A percentile compares a stretch with the other conserved stretches of the same genome.
phyloP scores from a whole-genome alignment of 2,329 filamentous ascomycete genomes.

The Beauveria scarabaeidicola region DNA sequence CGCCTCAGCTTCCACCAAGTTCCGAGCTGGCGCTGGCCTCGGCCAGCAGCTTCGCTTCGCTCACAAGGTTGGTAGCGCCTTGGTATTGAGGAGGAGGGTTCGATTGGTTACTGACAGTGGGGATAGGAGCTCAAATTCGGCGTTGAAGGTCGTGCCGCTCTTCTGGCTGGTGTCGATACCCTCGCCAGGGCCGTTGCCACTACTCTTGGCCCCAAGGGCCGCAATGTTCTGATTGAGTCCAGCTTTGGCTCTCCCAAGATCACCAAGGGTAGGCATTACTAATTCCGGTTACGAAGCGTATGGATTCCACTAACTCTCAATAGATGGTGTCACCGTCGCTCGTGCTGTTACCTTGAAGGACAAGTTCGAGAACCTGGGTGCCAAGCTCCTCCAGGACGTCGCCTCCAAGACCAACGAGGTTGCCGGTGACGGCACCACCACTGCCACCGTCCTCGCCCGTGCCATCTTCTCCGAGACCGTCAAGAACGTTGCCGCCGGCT shows the following conservation, averaged over 20 bases:
- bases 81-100: not conserved
- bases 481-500: constrained; percentile 98
- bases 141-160: constrained; percentile 81
- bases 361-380: constrained; percentile 99
- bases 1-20: constrained; percentile 56
- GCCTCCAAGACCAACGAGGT: constrained; percentile 99
- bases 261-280: constrained; percentile 70
- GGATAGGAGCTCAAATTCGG: constrained; percentile 92
- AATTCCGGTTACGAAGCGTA: not conserved
- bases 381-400: constrained; percentile 92
- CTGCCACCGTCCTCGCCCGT: constrained; percentile 90
- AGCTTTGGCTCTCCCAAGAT: constrained; percentile 99
- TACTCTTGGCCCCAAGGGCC: constrained; percentile 93
- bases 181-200: constrained; percentile 93
- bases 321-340: constrained; percentile 82
- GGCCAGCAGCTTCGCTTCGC: constrained; percentile 91
- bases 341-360: constrained; percentile 90
- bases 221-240: constrained; percentile 97
- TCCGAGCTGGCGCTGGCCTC: constrained; percentile 56
- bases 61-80: constrained; percentile 67
- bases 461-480: constrained; percentile 99
- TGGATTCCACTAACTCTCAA: not conserved
- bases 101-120: constrained; percentile 11
- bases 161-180: constrained; percentile 92
- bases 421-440: constrained; percentile 97